phyloP scores from a whole-genome alignment of 106 monocot species.

The Cymbidium sinense region DNA sequence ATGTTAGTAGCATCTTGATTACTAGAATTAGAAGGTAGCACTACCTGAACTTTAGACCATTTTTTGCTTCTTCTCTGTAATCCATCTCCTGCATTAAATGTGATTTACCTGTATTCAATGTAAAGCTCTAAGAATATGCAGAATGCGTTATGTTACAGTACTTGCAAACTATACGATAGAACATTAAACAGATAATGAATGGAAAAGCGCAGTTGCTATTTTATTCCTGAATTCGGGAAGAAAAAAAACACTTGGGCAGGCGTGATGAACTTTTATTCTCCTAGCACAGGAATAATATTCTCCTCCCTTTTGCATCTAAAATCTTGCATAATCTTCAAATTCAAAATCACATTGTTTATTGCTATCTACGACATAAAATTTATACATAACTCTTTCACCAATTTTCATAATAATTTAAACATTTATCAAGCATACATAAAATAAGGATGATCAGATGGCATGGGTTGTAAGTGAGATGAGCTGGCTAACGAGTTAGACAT shows the following conservation, averaged over 20 bases:
- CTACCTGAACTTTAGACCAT: slow-evolving; percentile 90
- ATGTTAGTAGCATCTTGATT: background rate
- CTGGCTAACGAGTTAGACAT: too few species aligned
- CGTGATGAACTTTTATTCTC: background rate
- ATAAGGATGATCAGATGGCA: background rate
- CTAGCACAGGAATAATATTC: background rate
- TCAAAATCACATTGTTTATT: background rate
- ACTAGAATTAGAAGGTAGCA: background rate
- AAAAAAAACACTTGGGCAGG: background rate
- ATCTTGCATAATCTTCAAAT: background rate
- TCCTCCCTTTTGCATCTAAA: background rate
- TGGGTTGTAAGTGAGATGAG: too few species aligned
- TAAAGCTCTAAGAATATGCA: slow-evolving; percentile 72
- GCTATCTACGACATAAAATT: too few species aligned
- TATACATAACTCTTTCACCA: too few species aligned
- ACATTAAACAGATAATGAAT: background rate
- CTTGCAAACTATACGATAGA: background rate
- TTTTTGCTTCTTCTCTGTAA: slow-evolving; percentile 87
- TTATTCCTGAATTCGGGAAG: background rate
- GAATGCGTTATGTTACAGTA: background rate
- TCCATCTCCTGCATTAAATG: slow-evolving; percentile 99
- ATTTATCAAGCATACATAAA: background rate
- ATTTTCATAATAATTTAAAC: background rate
- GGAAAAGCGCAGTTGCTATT: background rate
- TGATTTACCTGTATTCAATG: slow-evolving; percentile 98